These are phyloP conservation scores for Rhynchosporium agropyri DNA, from an alignment of 2,329 filamentous ascomycete genomes.

Conservation along the genomic window DNA sequence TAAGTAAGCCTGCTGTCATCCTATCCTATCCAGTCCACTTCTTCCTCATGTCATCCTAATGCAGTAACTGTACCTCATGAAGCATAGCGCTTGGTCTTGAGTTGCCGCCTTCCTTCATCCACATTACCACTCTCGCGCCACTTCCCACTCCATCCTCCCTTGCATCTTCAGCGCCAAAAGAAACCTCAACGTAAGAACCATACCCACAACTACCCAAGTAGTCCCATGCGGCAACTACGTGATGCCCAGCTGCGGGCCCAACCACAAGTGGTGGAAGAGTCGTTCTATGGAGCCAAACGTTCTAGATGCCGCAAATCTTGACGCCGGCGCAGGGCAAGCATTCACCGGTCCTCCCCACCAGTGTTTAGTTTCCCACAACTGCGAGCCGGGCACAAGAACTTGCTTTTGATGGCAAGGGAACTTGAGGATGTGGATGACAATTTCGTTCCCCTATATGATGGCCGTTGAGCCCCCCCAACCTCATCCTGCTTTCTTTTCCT, in stretches of 20 bases:
- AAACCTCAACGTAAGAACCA: constrained; percentile 7
- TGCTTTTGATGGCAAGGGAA: not conserved
- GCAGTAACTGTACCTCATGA: not conserved
- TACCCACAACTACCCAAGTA: not conserved
- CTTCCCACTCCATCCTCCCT: too few relatives aligned
- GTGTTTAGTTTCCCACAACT: constrained; percentile 2
- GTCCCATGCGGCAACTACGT: constrained; percentile 2
- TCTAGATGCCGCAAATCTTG: constrained; percentile 15
- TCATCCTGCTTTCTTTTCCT: constrained; percentile 14
- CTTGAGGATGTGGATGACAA: not conserved
- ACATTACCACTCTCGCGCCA: not conserved
- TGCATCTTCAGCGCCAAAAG: constrained; percentile 2
- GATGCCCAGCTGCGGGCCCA: constrained; percentile 9
- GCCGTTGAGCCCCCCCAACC: not conserved
- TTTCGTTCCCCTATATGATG: not conserved
- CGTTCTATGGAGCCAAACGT: constrained; percentile 12
- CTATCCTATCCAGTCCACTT: not conserved
- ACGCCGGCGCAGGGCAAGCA: not conserved
- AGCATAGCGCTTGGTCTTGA: not conserved
- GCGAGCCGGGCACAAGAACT: constrained; percentile 4
- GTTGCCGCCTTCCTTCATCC: not conserved
- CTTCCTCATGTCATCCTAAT: constrained; percentile 12
- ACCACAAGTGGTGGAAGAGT: not conserved
- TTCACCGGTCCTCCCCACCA: constrained; percentile 3
- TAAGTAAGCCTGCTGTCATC: not conserved